These are phyloP conservation scores for Sarocladium strictum DNA, from an alignment of 2,329 filamentous ascomycete genomes.

Conservation along the genomic window DNA sequence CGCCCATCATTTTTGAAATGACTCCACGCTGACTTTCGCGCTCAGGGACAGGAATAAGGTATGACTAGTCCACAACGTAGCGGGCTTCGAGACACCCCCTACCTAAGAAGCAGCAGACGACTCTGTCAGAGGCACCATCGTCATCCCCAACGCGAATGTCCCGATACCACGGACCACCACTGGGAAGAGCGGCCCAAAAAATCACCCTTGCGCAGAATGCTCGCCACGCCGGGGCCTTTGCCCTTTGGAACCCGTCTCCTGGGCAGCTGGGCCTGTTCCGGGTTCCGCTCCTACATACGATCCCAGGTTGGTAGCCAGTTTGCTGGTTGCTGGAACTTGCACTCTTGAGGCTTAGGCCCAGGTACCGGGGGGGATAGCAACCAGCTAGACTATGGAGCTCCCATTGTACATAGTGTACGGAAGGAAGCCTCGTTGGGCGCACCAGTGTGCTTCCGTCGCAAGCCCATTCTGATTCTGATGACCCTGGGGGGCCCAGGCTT, in stretches of 20 bases:
- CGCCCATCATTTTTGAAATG: background rate
- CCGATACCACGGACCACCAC: background rate
- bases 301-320: background rate
- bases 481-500: background rate
- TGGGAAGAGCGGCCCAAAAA: background rate
- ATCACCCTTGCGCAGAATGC: background rate
- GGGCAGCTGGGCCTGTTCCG: background rate
- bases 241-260: background rate
- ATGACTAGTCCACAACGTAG: conserved; percentile 2
- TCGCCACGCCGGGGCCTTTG: conserved; percentile 5
- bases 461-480: conserved; percentile 1
- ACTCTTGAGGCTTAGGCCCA: conserved; percentile 1
- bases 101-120: background rate
- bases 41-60: conserved; percentile 6
- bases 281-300: conserved; percentile 5
- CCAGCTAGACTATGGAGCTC: background rate
- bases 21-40: conserved; percentile 8
- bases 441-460: background rate
- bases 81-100: background rate
- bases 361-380: conserved; percentile 4
- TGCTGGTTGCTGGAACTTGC: conserved; percentile 1
- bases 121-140: background rate
- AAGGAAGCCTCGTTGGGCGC: conserved; percentile 6
- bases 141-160: background rate
- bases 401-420: too few species aligned